Percentiles rank a stretch among this genome's conserved stretches.
These are phyloP conservation scores for Penicillium vulpinum DNA, from an alignment of 2,329 filamentous ascomycete genomes.

Conservation along the genomic window DNA sequence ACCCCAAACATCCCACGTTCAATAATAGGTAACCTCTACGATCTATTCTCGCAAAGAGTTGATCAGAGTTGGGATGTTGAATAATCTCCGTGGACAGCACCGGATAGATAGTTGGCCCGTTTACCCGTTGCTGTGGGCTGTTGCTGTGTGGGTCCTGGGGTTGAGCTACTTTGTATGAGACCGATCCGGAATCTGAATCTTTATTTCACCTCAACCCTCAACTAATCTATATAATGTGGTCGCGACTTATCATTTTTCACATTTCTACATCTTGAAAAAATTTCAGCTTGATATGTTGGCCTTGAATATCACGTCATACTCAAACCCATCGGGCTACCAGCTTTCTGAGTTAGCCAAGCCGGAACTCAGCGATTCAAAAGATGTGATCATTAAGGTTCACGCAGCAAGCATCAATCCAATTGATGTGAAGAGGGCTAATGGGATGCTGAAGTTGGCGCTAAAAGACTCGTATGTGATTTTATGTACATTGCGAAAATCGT, in stretches of 20 bases:
- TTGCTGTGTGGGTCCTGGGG: no score
- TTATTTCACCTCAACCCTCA: not conserved
- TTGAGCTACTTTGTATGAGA: not conserved
- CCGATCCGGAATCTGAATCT: no score
- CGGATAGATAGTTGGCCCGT: not conserved
- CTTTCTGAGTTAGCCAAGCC: conserved; percentile 24
- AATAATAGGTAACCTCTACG: no score
- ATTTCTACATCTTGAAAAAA: not conserved
- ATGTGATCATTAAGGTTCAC: conserved; percentile 43
- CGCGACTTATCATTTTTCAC: not conserved
- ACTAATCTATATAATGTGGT: not conserved
- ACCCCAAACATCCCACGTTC: no score
- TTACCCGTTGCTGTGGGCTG: not conserved
- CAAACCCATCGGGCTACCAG: conserved; percentile 21
- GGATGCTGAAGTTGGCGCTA: conserved; percentile 35
- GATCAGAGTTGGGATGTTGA: not conserved
- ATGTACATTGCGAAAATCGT: not conserved
- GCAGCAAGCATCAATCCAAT: conserved; percentile 50
- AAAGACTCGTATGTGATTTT: conserved; percentile 31
- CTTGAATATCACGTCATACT: conserved; percentile 19
- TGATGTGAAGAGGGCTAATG: conserved; percentile 46
- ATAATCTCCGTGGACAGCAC: not conserved
- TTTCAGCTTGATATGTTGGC: conserved; percentile 16
- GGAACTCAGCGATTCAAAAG: conserved; percentile 15
- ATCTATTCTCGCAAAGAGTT: not conserved